Evolutionary conservation across 2,329 filamentous ascomycete species (phyloP).

Genomic region (Magnaporthiopsis poae): DNA sequence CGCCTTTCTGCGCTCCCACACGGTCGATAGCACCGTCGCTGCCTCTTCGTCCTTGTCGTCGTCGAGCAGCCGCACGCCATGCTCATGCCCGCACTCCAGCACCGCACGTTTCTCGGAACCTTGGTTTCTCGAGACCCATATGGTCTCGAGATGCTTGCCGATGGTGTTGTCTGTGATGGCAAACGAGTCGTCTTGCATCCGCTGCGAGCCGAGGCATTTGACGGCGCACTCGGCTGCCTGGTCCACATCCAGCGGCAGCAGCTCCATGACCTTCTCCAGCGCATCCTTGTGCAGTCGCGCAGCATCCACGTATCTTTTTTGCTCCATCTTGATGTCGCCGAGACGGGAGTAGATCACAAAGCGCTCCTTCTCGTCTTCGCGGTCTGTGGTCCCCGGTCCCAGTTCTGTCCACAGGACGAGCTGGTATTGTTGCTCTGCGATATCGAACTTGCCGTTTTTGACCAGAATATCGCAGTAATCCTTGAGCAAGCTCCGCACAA

Average conservation of each 20-base stretch:
- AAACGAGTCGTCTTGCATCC: slow-evolving; percentile 6
- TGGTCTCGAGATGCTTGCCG: slow-evolving; percentile 6
- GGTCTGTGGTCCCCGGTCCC: neutral
- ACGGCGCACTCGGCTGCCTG: slow-evolving; percentile 7
- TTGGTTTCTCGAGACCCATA: slow-evolving; percentile 4
- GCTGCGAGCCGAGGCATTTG: slow-evolving; percentile 5
- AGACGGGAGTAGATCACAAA: slow-evolving; percentile 5
- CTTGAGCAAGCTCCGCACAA: slow-evolving; percentile 4
- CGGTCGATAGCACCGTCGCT: slow-evolving; percentile 2
- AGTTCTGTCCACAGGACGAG: slow-evolving; percentile 3
- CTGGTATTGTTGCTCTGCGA: slow-evolving; percentile 6
- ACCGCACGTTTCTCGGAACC: slow-evolving; percentile 5
- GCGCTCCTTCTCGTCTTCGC: slow-evolving; percentile 8
- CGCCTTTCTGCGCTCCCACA: slow-evolving; percentile 9
- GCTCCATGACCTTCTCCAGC: slow-evolving; percentile 8
- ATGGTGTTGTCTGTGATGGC: slow-evolving; percentile 6
- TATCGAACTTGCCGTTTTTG: slow-evolving; percentile 7
- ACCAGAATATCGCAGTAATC: slow-evolving; percentile 9
- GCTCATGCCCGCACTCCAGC: slow-evolving; percentile 9
- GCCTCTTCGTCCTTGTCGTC: slow-evolving; percentile 7
- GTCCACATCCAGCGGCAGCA: slow-evolving; percentile 8
- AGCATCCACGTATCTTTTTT: slow-evolving; percentile 7
- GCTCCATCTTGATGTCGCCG: slow-evolving; percentile 8
- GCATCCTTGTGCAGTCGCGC: slow-evolving; percentile 1
- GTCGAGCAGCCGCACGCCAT: slow-evolving; percentile 6